Conservation (phyloP, 75 land plant genomes). For the Selaginella moellendorffii region DNA sequence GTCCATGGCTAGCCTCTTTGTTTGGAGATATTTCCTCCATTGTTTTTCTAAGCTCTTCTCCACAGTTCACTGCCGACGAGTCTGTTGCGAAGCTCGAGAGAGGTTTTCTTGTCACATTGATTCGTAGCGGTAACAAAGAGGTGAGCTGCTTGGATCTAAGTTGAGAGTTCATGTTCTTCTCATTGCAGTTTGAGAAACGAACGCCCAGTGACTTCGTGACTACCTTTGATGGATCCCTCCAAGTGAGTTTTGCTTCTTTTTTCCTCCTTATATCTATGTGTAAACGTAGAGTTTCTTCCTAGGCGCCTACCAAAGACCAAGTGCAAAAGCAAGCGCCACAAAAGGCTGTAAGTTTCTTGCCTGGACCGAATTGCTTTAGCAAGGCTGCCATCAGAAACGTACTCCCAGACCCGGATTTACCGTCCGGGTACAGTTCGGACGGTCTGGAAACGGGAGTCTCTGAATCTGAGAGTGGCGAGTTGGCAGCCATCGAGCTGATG, state of each 20-base stretch:
- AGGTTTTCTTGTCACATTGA: constrained; percentile 25
- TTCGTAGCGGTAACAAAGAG: constrained; percentile 26
- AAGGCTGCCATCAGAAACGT: constrained; percentile 41
- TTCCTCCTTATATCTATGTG: no score
- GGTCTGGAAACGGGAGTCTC: background rate
- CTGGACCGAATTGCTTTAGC: constrained; percentile 31
- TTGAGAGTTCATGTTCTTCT: background rate
- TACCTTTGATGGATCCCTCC: constrained; percentile 44
- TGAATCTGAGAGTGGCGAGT: constrained; percentile 26
- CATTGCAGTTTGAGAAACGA: constrained; percentile 42
- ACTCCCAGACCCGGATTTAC: constrained; percentile 75
- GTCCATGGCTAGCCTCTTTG: background rate
- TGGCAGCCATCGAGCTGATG: constrained; percentile 47
- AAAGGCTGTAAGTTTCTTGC: constrained; percentile 31
- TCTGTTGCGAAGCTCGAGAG: constrained; percentile 38
- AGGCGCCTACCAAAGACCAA: background rate
- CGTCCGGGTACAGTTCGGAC: constrained; percentile 19
- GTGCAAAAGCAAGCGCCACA: background rate
- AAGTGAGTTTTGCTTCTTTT: constrained; percentile 32
- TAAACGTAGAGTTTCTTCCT: background rate
- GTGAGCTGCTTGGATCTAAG: constrained; percentile 13
- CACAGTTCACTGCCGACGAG: constrained; percentile 51
- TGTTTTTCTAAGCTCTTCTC: background rate
- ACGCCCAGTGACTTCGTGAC: constrained; percentile 46
- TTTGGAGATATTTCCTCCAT: background rate